Conservation (phyloP, 306 rosid genomes). For the Quercus agrifolia region DNA sequence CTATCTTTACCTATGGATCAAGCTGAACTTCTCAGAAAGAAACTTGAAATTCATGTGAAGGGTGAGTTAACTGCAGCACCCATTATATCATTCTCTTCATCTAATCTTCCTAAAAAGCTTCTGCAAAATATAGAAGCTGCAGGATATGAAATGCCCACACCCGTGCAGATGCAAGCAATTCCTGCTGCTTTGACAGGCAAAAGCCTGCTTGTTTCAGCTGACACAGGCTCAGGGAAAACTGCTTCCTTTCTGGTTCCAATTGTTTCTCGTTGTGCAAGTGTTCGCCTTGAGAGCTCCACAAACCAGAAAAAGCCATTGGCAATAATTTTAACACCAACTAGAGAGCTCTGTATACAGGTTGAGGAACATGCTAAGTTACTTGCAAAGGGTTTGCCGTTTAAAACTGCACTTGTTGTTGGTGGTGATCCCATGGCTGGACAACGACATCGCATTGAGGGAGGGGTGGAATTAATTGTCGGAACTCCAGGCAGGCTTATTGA, state of each 20-base stretch:
- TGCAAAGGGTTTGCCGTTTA: slow-evolving; percentile 74
- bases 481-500: slow-evolving; percentile 86
- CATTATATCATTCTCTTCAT: slow-evolving; percentile 51
- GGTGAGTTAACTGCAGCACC: slow-evolving; percentile 55
- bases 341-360: slow-evolving; percentile 79
- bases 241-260: slow-evolving; percentile 75
- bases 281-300: slow-evolving; percentile 27
- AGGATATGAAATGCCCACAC: slow-evolving; percentile 76
- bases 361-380: slow-evolving; percentile 80
- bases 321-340: slow-evolving; percentile 72
- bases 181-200: slow-evolving; percentile 69
- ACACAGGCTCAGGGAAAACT: slow-evolving; percentile 83
- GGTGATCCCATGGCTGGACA: slow-evolving; percentile 87
- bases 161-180: slow-evolving; percentile 93
- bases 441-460: slow-evolving; percentile 71
- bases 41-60: slow-evolving; percentile 59
- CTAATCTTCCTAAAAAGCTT: slow-evolving; percentile 62
- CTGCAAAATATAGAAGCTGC: slow-evolving; percentile 70
- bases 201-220: slow-evolving; percentile 73
- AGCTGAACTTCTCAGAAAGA: slow-evolving; percentile 50
- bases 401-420: slow-evolving; percentile 91
- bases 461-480: slow-evolving; percentile 77
- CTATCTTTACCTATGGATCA: slow-evolving; percentile 31
- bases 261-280: slow-evolving; percentile 45
- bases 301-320: slow-evolving; percentile 58